These are phyloP conservation scores for Aphanocladium album DNA, from an alignment of 2,329 filamentous ascomycete genomes.

Conservation along the genomic window DNA sequence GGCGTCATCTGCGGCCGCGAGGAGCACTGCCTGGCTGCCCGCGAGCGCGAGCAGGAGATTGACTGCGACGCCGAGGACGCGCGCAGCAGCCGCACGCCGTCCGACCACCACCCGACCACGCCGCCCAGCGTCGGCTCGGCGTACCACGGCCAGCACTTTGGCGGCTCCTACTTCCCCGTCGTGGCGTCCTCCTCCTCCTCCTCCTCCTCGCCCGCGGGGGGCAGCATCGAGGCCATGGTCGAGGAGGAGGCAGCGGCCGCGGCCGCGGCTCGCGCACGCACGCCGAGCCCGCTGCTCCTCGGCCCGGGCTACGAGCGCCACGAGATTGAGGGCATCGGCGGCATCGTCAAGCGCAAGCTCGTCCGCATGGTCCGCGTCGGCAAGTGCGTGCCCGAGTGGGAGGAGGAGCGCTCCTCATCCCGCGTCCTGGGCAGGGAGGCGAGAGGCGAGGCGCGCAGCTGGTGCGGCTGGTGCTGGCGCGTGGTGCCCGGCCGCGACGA, in stretches of 20 bases:
- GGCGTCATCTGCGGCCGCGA: slow-evolving; percentile 85
- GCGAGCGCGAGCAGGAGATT: slow-evolving; percentile 75
- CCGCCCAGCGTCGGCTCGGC: neutral
- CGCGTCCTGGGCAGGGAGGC: slow-evolving; percentile 67
- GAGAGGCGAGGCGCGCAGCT: slow-evolving; percentile 64
- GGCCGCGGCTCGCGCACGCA: slow-evolving; percentile 27
- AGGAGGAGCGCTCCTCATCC: slow-evolving; percentile 58
- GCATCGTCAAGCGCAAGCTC: slow-evolving; percentile 81
- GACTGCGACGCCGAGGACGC: slow-evolving; percentile 80
- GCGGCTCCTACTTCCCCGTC: slow-evolving; percentile 14
- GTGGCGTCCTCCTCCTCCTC: slow-evolving; percentile 4
- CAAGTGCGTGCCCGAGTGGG: slow-evolving; percentile 78
- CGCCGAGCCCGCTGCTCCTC: slow-evolving; percentile 43
- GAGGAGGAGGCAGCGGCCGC: neutral
- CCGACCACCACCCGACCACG: neutral
- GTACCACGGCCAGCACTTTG: neutral
- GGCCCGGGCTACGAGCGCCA: slow-evolving; percentile 75
- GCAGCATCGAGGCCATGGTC: slow-evolving; percentile 15
- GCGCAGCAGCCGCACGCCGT: slow-evolving; percentile 33
- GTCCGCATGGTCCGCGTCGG: slow-evolving; percentile 78
- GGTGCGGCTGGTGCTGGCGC: slow-evolving; percentile 88
- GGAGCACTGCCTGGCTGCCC: slow-evolving; percentile 66
- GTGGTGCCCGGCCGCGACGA: slow-evolving; percentile 60
- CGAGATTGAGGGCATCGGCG: slow-evolving; percentile 88
- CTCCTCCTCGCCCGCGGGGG: neutral